Percentiles rank a stretch among this genome's conserved stretches.
These are phyloP conservation scores for Penstemon eatonii DNA, from an alignment of 257 asterid genomes.

Conservation along the genomic window DNA sequence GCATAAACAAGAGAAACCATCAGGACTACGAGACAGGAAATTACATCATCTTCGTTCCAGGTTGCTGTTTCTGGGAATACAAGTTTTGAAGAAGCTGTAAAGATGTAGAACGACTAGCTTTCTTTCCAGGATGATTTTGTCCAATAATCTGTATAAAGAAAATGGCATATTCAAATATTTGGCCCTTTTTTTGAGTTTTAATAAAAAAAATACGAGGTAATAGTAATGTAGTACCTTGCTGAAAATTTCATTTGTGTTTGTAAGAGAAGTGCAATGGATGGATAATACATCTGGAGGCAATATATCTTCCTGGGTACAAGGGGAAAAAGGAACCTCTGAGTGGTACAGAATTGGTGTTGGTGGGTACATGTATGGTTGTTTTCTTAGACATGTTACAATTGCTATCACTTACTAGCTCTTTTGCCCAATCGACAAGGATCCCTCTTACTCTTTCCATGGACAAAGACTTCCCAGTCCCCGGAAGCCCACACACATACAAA, in stretches of 20 bases:
- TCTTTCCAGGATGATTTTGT: constrained; percentile 40
- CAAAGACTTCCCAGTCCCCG: constrained; percentile 94
- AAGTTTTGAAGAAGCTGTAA: constrained; percentile 62
- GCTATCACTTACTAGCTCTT: constrained; percentile 29
- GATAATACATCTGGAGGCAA: constrained; percentile 68
- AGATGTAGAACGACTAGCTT: constrained; percentile 40
- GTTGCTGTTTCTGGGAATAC: constrained; percentile 62
- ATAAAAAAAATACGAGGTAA: background rate
- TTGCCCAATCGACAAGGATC: constrained; percentile 66
- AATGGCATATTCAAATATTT: constrained; percentile 19
- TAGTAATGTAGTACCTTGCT: constrained; percentile 59
- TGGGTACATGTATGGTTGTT: too few species aligned
- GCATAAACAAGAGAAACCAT: constrained; percentile 2
- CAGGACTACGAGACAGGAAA: background rate
- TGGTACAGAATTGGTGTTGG: too few species aligned
- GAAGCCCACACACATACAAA: constrained; percentile 88
- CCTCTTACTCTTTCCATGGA: constrained; percentile 71
- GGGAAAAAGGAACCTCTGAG: background rate
- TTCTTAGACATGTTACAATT: too few species aligned
- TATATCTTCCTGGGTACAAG: constrained; percentile 52
- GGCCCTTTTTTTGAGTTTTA: constrained; percentile 22
- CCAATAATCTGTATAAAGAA: constrained; percentile 57
- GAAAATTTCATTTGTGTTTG: constrained; percentile 73
- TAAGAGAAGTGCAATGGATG: constrained; percentile 78
- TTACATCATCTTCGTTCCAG: constrained; percentile 70